Percentiles rank a stretch among this genome's conserved stretches.
These are phyloP conservation scores for Thelonectria rubi DNA, from an alignment of 2,329 filamentous ascomycete genomes.

Conservation along the genomic window DNA sequence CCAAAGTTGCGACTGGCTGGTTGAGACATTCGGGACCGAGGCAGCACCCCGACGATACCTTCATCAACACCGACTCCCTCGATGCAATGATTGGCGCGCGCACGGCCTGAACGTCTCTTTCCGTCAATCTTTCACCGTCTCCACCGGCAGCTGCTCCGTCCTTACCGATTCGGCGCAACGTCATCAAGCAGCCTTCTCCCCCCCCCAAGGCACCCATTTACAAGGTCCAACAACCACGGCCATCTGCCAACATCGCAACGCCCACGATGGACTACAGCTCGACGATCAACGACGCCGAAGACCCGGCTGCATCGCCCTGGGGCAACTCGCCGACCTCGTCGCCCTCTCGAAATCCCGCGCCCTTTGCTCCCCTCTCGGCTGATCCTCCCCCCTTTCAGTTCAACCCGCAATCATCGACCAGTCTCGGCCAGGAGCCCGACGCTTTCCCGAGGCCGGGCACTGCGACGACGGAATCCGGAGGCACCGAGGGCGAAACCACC, in stretches of 20 bases:
- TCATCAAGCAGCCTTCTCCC: constrained; percentile 32
- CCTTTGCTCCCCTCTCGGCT: constrained; percentile 53
- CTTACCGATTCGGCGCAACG: constrained; percentile 36
- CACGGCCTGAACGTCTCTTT: constrained; percentile 19
- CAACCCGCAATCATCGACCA: constrained; percentile 55
- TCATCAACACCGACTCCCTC: constrained; percentile 12
- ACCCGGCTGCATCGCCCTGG: constrained; percentile 64
- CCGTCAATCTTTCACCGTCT: constrained; percentile 23
- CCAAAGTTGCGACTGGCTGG: constrained; percentile 11
- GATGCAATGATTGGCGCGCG: constrained; percentile 21
- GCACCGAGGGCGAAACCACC: constrained; percentile 52
- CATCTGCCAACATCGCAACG: constrained; percentile 23
- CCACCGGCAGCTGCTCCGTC: constrained; percentile 24
- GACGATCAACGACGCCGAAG: constrained; percentile 63
- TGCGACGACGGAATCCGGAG: constrained; percentile 56
- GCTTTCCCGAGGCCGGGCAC: constrained; percentile 58
- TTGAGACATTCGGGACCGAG: constrained; percentile 15
- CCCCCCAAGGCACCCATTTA: constrained; percentile 21
- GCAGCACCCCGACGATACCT: constrained; percentile 8
- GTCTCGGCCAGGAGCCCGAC: constrained; percentile 51
- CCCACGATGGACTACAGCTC: constrained; percentile 66
- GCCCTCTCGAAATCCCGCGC: constrained; percentile 56
- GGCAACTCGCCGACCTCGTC: constrained; percentile 62
- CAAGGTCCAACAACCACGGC: constrained; percentile 20
- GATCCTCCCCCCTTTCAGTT: constrained; percentile 58